Conservation (phyloP, 306 rosid species). For the Rosa lucieae region DNA sequence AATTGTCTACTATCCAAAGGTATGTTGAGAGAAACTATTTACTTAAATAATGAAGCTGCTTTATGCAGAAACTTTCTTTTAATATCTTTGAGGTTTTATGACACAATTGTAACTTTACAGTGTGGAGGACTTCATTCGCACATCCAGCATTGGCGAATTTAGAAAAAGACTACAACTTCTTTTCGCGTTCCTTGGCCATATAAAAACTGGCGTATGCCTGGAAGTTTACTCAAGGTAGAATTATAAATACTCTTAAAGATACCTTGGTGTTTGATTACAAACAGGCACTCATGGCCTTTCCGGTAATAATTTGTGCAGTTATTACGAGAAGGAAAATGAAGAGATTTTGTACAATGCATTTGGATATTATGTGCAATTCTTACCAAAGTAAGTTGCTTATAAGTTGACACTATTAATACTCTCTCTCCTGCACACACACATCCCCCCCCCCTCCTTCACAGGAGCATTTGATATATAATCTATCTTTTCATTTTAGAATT, state of each 20-base stretch:
- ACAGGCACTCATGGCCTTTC: not conserved
- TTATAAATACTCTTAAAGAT: not conserved
- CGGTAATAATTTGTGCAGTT: slow-evolving; percentile 40
- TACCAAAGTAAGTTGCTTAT: slow-evolving; percentile 66
- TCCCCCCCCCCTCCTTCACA: too few relatives aligned
- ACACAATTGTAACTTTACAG: slow-evolving; percentile 43
- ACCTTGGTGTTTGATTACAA: not conserved
- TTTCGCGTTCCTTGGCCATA: slow-evolving; percentile 85
- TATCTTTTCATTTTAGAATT: slow-evolving; percentile 46
- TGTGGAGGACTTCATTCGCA: slow-evolving; percentile 78
- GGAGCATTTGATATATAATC: not conserved
- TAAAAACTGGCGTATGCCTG: slow-evolving; percentile 41
- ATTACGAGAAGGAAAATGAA: slow-evolving; percentile 36
- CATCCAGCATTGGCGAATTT: slow-evolving; percentile 89
- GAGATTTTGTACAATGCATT: slow-evolving; percentile 64
- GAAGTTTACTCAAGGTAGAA: slow-evolving; percentile 48
- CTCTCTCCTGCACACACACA: not conserved
- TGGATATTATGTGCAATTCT: slow-evolving; percentile 84
- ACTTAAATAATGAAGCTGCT: slow-evolving; percentile 6
- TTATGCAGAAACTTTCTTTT: not conserved
- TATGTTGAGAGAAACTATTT: slow-evolving; percentile 26
- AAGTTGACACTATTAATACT: not conserved
- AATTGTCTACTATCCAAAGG: slow-evolving; percentile 52
- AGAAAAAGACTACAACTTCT: slow-evolving; percentile 86
- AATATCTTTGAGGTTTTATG: slow-evolving; percentile 19